Percentiles rank a stretch among this genome's conserved stretches.
Conservation (phyloP, 176 grass and related monocot species). For the Oryza rufipogon region DNA sequence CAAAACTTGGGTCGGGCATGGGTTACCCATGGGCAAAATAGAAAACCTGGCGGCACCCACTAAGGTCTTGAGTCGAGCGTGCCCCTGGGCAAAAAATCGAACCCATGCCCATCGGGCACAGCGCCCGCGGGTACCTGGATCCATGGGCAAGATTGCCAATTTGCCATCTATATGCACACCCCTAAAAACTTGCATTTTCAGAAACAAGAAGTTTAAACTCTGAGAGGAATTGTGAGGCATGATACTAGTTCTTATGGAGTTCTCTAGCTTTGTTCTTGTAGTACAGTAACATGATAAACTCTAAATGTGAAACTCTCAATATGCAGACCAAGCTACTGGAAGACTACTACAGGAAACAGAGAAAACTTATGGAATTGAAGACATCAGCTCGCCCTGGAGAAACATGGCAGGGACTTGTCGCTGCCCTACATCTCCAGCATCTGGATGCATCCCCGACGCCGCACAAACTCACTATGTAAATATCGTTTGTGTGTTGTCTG, state of each 20-base stretch:
- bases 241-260: background rate
- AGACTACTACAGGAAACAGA: conserved; percentile 84
- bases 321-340: conserved; percentile 80
- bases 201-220: background rate
- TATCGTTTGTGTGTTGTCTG: background rate
- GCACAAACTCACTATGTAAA: conserved; percentile 67
- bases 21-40: too few relatives aligned
- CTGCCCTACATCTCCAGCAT: conserved; percentile 82
- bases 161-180: too few relatives aligned
- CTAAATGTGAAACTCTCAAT: background rate
- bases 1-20: too few relatives aligned
- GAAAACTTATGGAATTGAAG: conserved; percentile 79
- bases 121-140: too few relatives aligned
- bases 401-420: conserved; percentile 85
- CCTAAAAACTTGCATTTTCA: too few relatives aligned
- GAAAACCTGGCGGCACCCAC: too few relatives aligned
- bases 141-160: too few relatives aligned
- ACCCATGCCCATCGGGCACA: too few relatives aligned
- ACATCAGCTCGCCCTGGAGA: conserved; percentile 70
- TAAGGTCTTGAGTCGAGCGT: too few relatives aligned
- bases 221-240: background rate
- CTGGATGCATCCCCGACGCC: conserved; percentile 61
- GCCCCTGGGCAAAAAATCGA: too few relatives aligned
- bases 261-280: background rate
- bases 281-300: background rate